Evolutionary conservation across 2,329 filamentous ascomycete species (phyloP), one percentile per base, ranked within the genome.

Genomic region (Penicillium sp.): DNA sequence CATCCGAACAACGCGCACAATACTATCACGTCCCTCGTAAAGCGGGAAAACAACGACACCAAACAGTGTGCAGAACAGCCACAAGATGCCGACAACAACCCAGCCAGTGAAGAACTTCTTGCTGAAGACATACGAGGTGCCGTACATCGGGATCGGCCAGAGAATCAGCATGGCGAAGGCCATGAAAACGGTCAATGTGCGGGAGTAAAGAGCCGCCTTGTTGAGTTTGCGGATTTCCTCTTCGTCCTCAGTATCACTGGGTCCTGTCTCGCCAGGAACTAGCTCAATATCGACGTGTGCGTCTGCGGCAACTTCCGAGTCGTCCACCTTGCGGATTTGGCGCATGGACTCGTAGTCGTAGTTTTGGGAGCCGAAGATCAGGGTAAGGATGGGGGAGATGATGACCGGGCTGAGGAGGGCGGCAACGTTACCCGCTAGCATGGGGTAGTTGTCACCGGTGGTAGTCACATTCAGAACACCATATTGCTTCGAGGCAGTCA

Each of bases 91-190:
- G 9, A 91, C 85, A 1, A 85, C 81, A 11, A 92, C 85, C 90
- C 90, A 93, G 46, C 90, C 90, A 0, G 89, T 91, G 75, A 93
- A 95, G 80, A 95, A 95, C 25, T 81, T 81, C 79, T 91, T 89
- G 73, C 83, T 87, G 76, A 95, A 96, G 53, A 96, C 83, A 71
- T 96, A 96, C 1, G 84, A 84, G 0, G 83, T 82, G 11, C 91
- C 92, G 69, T 95, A 96, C 86, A 96, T 87, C 1, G 92, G 92
- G 83, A 96, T 93, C 0, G 93, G 92, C 92, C 92, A 96, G 16
- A 96, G 83, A 2, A 96, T 81, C 0, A 96, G 78, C 55, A 96
- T 80, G 0, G 85, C 82, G 0, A 96, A 59, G 0, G 91, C 90
- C 78, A 91, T 80, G 62, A 83, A 73, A 10, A 86, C 78, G 1